Base-by-base conservation (phyloP, 2,329 filamentous ascomycete species). In the Samsoniella hepiali region DNA sequence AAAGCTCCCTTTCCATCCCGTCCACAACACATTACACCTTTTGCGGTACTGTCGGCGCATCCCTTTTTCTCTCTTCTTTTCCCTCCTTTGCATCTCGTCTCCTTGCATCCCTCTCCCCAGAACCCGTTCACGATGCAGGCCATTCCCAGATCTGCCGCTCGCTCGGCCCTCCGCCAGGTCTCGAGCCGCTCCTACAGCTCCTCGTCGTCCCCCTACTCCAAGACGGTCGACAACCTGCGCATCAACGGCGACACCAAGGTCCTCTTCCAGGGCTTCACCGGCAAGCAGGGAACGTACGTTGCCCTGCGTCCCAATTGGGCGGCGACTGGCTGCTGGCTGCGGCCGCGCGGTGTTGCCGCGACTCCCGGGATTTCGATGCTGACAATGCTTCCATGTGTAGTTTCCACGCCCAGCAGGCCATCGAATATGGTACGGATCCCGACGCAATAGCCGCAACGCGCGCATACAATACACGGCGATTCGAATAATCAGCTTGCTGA, bases 321-420 rank as follows among this genome's bases (percentile, higher is more conserved):
- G 27, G 27, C 32, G 27, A 11, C 55, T 17, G 17, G 6, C 13
- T 55, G 17, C 6, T 40, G n/a, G 38, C 29, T 54, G 31, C 40
- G 15, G 58, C 3, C 15, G 17, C 10, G 2, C 13, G 27, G 5
- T 27, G 13, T 6, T 17, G 10, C 49, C 29, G 22, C 36, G 42
- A 38, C 40, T 40, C 15, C 53, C 42, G 42, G 22, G 45, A 29
- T 10, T 27, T 7, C n/a, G 17, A 34, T 22, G 60, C 60, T 63
- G 44, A 63, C 60, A 22, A 7, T 29, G 11, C 11, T 22, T 6
- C 11, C 31, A 5, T 51, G 22, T 15, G 63, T 71, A 98, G 94
- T 72, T 99, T 99, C 85, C 95, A 99, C 79, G 95, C 95, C 69
- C 86, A 92, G 78, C 93, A 97, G 82, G 95, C 95, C 70, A 97